Percentiles rank a stretch among this genome's conserved stretches.
These are phyloP conservation scores for Gliomastix tumulicola DNA, from an alignment of 2,329 filamentous ascomycete species.

Conservation along the genomic window DNA sequence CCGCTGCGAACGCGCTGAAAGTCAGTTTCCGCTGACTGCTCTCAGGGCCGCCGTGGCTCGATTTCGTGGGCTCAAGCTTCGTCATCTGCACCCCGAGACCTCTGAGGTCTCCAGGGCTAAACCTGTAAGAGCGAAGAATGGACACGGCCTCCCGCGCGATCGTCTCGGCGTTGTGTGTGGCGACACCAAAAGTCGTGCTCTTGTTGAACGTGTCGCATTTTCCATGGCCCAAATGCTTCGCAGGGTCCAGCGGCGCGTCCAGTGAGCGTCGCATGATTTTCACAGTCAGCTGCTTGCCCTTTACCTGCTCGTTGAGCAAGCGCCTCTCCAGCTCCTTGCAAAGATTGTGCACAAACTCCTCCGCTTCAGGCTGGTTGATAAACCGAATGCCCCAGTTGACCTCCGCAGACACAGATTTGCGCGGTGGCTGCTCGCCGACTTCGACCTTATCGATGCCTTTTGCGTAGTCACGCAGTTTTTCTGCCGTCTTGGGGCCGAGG, in stretches of 20 bases:
- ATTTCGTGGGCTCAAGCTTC: constrained; percentile 76
- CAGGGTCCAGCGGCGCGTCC: constrained; percentile 83
- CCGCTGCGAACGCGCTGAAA: constrained; percentile 52
- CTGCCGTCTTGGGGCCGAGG: constrained; percentile 87
- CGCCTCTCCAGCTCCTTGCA: constrained; percentile 79
- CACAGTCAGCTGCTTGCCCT: constrained; percentile 81
- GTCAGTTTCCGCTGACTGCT: constrained; percentile 74
- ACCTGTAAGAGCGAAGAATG: constrained; percentile 72
- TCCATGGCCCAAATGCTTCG: constrained; percentile 90
- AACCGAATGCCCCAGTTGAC: constrained; percentile 99
- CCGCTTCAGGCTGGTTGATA: constrained; percentile 82
- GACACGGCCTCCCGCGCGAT: constrained; percentile 80
- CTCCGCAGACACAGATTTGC: constrained; percentile 94
- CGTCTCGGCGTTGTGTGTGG: constrained; percentile 66
- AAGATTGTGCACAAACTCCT: constrained; percentile 81
- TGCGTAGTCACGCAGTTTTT: constrained; percentile 84
- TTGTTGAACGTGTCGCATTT: constrained; percentile 95
- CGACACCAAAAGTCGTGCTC: constrained; percentile 72
- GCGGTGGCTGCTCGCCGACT: constrained; percentile 75
- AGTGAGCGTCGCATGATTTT: constrained; percentile 87
- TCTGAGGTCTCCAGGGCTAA: constrained; percentile 87
- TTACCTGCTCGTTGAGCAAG: constrained; percentile 75
- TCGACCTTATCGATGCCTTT: constrained; percentile 80
- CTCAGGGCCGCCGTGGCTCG: constrained; percentile 45
- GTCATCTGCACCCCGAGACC: constrained; percentile 91